phyloP scores from a whole-genome alignment of 495 filamentous ascomycete genomes.

The Talaromyces trachyspermus region DNA sequence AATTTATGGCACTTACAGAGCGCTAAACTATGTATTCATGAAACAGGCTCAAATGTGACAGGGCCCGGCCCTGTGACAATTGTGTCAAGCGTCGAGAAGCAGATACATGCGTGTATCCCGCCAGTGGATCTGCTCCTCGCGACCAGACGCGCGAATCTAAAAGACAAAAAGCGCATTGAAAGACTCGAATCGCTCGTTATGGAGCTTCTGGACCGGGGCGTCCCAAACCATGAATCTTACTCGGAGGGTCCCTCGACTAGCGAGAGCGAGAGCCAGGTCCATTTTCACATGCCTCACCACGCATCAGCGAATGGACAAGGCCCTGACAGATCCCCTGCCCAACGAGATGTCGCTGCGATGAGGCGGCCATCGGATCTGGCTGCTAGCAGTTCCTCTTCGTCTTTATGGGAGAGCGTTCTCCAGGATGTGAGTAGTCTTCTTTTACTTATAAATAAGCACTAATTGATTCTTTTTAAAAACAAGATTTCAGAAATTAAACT shows the following conservation, averaged over 20 bases:
- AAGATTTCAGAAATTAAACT: constrained; percentile 31
- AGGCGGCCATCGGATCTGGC: constrained; percentile 11
- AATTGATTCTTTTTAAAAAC: constrained; percentile 8
- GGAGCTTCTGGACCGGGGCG: constrained; percentile 31
- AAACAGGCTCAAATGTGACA: constrained; percentile 44
- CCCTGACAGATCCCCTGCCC: constrained; percentile 35
- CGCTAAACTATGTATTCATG: constrained; percentile 3
- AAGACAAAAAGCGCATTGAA: constrained; percentile 26
- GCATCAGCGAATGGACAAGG: constrained; percentile 39
- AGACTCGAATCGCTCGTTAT: constrained; percentile 45
- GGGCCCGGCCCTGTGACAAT: constrained; percentile 42
- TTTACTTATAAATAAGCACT: background rate
- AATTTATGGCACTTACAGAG: too few species aligned
- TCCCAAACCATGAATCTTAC: constrained; percentile 2
- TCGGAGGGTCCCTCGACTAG: constrained; percentile 1
- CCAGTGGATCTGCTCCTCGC: constrained; percentile 16
- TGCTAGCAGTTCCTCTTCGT: constrained; percentile 36
- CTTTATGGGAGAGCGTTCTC: constrained; percentile 7
- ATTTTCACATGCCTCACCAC: background rate
- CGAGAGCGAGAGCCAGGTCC: background rate
- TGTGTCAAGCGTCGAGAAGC: constrained; percentile 41
- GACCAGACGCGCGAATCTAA: constrained; percentile 21
- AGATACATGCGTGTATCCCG: constrained; percentile 34
- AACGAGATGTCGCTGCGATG: background rate
- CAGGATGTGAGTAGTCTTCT: constrained; percentile 4